Conservation (phyloP, 345 rosid genomes). For the Arabidopsis thaliana region DNA sequence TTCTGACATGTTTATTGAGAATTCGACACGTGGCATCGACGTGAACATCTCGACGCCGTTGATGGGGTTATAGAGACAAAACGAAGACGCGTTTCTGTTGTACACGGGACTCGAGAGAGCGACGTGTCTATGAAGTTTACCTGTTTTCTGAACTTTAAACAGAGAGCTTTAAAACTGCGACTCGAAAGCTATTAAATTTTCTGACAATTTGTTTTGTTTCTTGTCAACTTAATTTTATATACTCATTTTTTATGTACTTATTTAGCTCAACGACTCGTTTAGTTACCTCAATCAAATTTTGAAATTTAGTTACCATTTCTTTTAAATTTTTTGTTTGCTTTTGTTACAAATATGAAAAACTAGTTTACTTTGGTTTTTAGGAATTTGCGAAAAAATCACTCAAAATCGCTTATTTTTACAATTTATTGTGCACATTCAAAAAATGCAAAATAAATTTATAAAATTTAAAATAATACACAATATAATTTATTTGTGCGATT, state of each 20-base stretch:
- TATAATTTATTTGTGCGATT: too few relatives aligned
- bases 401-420: too few relatives aligned
- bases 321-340: too few relatives aligned
- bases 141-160: constrained; percentile 19
- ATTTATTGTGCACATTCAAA: too few relatives aligned
- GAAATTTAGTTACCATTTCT: too few relatives aligned
- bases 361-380: too few relatives aligned
- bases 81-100: constrained; percentile 35
- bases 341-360: too few relatives aligned
- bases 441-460: too few relatives aligned
- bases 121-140: constrained; percentile 37
- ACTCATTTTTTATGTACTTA: not conserved
- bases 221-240: constrained; percentile 2
- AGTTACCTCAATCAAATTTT: too few relatives aligned
- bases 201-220: constrained; percentile 27
- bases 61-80: constrained; percentile 32
- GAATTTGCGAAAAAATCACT: too few relatives aligned
- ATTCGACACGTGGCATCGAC: constrained; percentile 23
- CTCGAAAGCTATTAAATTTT: constrained; percentile 28
- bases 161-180: constrained; percentile 27
- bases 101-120: constrained; percentile 42
- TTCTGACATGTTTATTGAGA: not conserved
- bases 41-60: constrained; percentile 31
- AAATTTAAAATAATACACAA: too few relatives aligned
- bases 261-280: too few relatives aligned